Evolutionary conservation across 2,329 filamentous ascomycete genomes (phyloP), one percentile per base, ranked within the genome.

Genomic region (Thielaviopsis musarum): DNA sequence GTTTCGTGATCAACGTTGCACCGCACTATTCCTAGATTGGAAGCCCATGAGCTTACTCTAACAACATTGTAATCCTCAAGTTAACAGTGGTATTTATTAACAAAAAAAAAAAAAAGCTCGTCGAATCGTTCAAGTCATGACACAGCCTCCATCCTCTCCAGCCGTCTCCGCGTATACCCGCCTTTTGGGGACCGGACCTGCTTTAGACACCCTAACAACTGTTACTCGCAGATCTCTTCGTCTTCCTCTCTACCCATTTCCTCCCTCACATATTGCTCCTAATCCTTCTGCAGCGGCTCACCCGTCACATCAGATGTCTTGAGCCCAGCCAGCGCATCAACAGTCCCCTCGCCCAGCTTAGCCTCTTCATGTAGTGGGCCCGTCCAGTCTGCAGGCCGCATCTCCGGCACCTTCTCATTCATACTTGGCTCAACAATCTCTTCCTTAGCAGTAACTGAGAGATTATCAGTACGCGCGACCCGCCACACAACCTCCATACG

Each of bases 401-500:
- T 80, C 71, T 95, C 85, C 1, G 80, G 80, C 4, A 95, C 83
- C 0, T 82, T 79, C 57, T 86, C 82, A 3, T 83, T 82, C 41
- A 80, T 74, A 17, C 74, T 75, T 0, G 88, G 88, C 68, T 90
- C 82, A 57, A 83, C 73, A 45, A 77, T 63, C 17, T 63, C 64
- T 24, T 68, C 67, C 49, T 26, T 6, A 6, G 70, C 67, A 6
- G 64, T 66, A 0, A 70, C 70, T 1, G 48, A 52, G 1, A 24
- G 30, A 10, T 52, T 41, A 5, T 59, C 48, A 34, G 57, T 55
- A 21, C 51, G 49, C 5, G 56, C 60, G 1, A 72, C 71, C 49
- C 83, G 82, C 93, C 93, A 98, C 0, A 95, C 84, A 0, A 97
- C 87, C 12, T 88, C 84, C 24, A 97, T 74, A 49, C 81, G 80